Evolutionary conservation across 257 asterid species (phyloP).

Genomic region (Paulownia fortunei): DNA sequence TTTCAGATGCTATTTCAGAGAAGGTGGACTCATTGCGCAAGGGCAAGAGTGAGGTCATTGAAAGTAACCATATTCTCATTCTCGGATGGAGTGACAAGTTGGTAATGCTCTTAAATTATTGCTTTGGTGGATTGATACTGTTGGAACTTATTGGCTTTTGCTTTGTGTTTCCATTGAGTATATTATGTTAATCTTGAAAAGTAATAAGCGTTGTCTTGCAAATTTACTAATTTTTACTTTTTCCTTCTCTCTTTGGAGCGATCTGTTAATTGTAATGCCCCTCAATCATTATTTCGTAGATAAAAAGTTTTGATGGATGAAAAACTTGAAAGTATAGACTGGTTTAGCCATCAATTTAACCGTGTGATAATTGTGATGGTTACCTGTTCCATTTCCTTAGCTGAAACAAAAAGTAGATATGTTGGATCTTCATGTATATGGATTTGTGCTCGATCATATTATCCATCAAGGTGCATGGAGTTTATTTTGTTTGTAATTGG

Average conservation of each 20-base stretch:
- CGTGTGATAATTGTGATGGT: not conserved
- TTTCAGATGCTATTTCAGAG: slow-evolving; percentile 98
- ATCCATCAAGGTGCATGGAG: slow-evolving; percentile 9
- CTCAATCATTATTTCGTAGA: slow-evolving; percentile 1
- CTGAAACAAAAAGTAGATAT: not conserved
- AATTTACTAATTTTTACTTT: slow-evolving; percentile 2
- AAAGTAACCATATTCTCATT: slow-evolving; percentile 88
- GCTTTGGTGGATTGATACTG: not conserved
- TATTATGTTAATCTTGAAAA: slow-evolving; percentile 13
- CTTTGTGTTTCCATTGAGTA: slow-evolving; percentile 24
- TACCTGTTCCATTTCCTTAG: slow-evolving; percentile 15
- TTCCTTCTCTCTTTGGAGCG: not conserved
- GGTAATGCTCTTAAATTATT: slow-evolving; percentile 55
- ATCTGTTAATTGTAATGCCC: slow-evolving; percentile 1
- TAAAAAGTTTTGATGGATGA: slow-evolving; percentile 8
- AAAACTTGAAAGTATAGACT: slow-evolving; percentile 15
- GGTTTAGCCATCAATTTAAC: slow-evolving; percentile 9
- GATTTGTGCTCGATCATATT: slow-evolving; percentile 6
- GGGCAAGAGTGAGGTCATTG: slow-evolving; percentile 99
- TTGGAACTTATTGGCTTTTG: slow-evolving; percentile 25
- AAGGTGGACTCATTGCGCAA: slow-evolving; percentile 95
- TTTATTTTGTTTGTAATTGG: slow-evolving; percentile 3
- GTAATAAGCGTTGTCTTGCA: not conserved
- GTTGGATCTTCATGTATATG: not conserved
- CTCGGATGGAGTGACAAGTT: slow-evolving; percentile 99